Base-by-base conservation (phyloP, 768 basidiomycete species). In the Boletus rubescentipes region DNA sequence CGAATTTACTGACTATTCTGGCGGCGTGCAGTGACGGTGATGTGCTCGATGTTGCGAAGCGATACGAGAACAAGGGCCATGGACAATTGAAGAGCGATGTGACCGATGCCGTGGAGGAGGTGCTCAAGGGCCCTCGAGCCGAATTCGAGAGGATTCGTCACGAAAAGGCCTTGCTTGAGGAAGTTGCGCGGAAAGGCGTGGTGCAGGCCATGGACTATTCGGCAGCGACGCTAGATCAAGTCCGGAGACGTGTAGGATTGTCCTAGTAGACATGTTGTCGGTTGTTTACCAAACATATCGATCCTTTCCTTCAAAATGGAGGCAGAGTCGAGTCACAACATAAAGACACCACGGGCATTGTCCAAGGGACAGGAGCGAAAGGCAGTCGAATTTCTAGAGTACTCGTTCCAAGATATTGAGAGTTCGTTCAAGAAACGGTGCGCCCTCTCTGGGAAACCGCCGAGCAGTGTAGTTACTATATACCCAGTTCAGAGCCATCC, bases 351-450 rank as follows among this genome's bases (percentile, higher is more conserved):
- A 15, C 51, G 46, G 31, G 69, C 84, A 6, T 68, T 87, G 12
- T 77, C 80, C 9, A 64, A 73, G 20, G 67, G 54, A 16, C 89
- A 92, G 68, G 89, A 91, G 63, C 76, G 83, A 37, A 80, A 79
- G 52, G 75, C 88, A 0, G 72, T 85, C 8, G 79, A 81, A 20
- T 87, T 82, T 62, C 72, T 91, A 6, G 89, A 91, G 46, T 81
- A 80, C 18, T 67, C 76, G 51, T 84, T 90, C 59, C 72, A 89
- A 20, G 77, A 85, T 15, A 71, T 89, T 26, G 87, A 79, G n/a
- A 73, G 86, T 18, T 80, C 81, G 29, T 87, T 77, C 72, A 90
- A 86, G 71, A 91, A 89, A 72, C 83, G 90, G 89, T 89, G 53
- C 38, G 83, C 70, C 31, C n/a, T 21, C 20, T 52, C 46, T 36